Base-by-base conservation (phyloP, 1,284 basidiomycete species). In the Ceraceosorus guamensis region DNA sequence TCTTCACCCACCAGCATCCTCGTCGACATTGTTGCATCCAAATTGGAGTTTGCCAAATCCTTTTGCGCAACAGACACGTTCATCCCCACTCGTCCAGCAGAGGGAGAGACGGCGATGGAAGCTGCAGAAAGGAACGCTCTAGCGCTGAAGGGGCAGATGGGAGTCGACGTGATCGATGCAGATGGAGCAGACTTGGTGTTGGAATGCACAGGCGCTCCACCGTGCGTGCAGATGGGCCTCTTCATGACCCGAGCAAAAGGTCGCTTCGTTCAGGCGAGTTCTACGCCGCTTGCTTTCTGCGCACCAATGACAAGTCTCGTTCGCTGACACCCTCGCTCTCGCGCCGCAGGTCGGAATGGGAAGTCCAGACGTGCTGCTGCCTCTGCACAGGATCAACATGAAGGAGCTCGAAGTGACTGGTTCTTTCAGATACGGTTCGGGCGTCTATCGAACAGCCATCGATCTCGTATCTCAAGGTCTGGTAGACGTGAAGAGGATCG, bases 61-160 rank as follows among this genome's bases (percentile, higher is more conserved):
- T 95, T 92, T 77, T 89, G 86, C n/a, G 91, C 91, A 11, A 89
- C 91, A 2, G 87, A 91, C 60, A 80, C 81, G 11, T 92, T 84
- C 77, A 78, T 83, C 46, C 89, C 91, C 31, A 71, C 61, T 4
- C 51, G 57, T 16, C 64, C 63, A 41, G 56, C 65, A 30, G 51
- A 66, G 3, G 75, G 66, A 48, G 76, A 76, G 62, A 48, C 55
- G 14, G 59, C 59, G 44, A 59, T 67, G 41, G 68, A 69, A 13
- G 82, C 78, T 0, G 61, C 83, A 7, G 79, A 81, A 53, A 78
- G 82, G 31, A 77, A 84, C 51, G 80, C 82, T 2, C 60, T 69
- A 2, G 76, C 78, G 46, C 77, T 84, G 49, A 71, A 78, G 16
- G 50, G 65, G 1, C 57, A 71, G 8, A 76, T 81, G 34, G 78